These are phyloP conservation scores for Talaromyces borbonicus DNA, from an alignment of 495 filamentous ascomycete species.

Conservation along the genomic window DNA sequence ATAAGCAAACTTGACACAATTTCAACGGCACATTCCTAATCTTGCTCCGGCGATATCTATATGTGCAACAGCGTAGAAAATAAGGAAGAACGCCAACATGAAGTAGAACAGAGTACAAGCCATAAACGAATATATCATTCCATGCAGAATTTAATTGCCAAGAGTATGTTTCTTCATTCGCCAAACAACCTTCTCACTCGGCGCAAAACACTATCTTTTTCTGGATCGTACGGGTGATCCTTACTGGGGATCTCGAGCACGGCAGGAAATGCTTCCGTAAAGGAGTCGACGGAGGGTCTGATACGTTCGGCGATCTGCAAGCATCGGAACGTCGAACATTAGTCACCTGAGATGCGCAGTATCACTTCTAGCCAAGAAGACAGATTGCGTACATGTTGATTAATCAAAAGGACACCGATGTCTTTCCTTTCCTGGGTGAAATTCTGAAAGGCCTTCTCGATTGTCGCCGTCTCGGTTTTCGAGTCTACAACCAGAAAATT, in stretches of 20 bases:
- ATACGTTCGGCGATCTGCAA: constrained; percentile 84
- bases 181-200: constrained; percentile 87
- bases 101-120: constrained; percentile 3
- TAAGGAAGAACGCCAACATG: neutral
- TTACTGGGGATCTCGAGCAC: constrained; percentile 95
- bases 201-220: constrained; percentile 96
- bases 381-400: constrained; percentile 67
- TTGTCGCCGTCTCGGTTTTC: constrained; percentile 80
- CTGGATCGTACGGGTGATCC: constrained; percentile 97
- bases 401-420: constrained; percentile 92
- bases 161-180: no score
- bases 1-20: no score
- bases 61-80: neutral
- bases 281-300: constrained; percentile 55
- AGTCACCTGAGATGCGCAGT: neutral
- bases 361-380: neutral
- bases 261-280: constrained; percentile 45
- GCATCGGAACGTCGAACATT: neutral
- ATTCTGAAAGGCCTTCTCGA: constrained; percentile 83
- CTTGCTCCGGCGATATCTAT: neutral
- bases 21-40: neutral
- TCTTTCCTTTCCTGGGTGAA: constrained; percentile 88
- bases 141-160: no score
- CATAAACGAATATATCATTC: constrained; percentile 1
- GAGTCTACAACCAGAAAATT: constrained; percentile 95